Evolutionary conservation across 257 asterid genomes (phyloP).

Genomic region (Eustoma russellianum): DNA sequence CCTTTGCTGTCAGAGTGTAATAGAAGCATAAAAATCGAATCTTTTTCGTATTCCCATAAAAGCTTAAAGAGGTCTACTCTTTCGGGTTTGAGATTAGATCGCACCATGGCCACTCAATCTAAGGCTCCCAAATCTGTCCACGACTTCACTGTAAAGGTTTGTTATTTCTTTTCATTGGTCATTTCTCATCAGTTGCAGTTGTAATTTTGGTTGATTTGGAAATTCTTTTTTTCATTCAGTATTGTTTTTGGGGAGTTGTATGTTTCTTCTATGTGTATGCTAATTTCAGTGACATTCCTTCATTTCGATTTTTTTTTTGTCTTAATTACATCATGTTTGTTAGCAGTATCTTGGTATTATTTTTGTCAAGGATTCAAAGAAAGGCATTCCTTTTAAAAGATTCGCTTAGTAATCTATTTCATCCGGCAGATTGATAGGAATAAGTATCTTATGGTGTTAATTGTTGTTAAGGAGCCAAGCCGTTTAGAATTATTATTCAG

Average conservation of each 20-base stretch:
- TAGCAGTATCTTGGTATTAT: too few species aligned
- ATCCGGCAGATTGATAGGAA: too few species aligned
- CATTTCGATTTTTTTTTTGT: too few species aligned
- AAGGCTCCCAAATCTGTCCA: conserved; percentile 59
- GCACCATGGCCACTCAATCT: conserved; percentile 54
- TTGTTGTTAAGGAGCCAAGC: too few species aligned
- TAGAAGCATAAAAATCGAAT: conserved; percentile 3
- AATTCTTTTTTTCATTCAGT: conserved; percentile 1
- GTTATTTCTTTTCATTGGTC: neutral
- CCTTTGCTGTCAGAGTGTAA: conserved; percentile 8
- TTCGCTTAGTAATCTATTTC: too few species aligned
- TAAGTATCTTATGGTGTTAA: too few species aligned
- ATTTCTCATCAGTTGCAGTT: neutral
- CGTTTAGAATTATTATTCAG: too few species aligned
- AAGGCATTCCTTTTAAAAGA: too few species aligned
- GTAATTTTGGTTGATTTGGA: neutral
- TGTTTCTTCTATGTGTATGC: neutral
- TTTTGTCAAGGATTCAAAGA: too few species aligned
- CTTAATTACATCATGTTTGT: too few species aligned
- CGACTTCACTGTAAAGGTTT: conserved; percentile 83
- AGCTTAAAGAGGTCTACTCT: conserved; percentile 8
- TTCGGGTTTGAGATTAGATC: conserved; percentile 13
- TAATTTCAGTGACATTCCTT: neutral
- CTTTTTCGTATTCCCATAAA: neutral
- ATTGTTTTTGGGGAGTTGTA: neutral